A percentile compares a stretch with the other conserved stretches of the same genome.
phyloP scores from a whole-genome alignment of 306 rosid species.

The Sechiopsis laciniata region DNA sequence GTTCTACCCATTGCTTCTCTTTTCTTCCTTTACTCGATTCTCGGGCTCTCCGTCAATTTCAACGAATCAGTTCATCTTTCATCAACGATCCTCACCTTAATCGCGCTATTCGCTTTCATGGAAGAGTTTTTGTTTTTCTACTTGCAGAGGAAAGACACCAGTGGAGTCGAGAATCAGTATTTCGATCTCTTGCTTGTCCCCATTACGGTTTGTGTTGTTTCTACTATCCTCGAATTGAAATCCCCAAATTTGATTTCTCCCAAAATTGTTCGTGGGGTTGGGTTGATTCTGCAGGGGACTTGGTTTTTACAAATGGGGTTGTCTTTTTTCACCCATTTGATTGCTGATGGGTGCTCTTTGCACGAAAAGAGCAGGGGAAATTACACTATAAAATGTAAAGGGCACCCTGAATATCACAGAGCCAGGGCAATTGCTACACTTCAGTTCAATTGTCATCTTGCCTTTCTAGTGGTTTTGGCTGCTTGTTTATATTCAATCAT shows the following conservation, averaged over 20 bases:
- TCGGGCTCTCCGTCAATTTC: conserved; percentile 32
- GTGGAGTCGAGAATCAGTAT: conserved; percentile 68
- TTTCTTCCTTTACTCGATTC: conserved; percentile 52
- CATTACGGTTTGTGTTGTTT: conserved; percentile 43
- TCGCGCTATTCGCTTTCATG: conserved; percentile 53
- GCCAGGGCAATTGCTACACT: conserved; percentile 91
- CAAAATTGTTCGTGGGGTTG: conserved; percentile 58
- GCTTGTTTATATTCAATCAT: conserved; percentile 39
- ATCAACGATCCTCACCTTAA: conserved; percentile 29
- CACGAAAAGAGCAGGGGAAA: conserved; percentile 63
- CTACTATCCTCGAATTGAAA: conserved; percentile 40
- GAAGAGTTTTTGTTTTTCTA: conserved; percentile 70
- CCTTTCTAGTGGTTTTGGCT: conserved; percentile 42
- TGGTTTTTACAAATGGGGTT: conserved; percentile 83
- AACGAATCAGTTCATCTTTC: conserved; percentile 32
- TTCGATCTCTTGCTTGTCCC: conserved; percentile 69
- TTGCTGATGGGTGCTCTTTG: conserved; percentile 57
- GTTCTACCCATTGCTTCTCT: conserved; percentile 39
- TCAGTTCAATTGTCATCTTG: conserved; percentile 91
- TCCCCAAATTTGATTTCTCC: conserved; percentile 37
- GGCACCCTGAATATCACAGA: conserved; percentile 64
- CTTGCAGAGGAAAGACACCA: conserved; percentile 63
- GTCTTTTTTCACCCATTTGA: conserved; percentile 49
- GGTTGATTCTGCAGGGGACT: conserved; percentile 59
- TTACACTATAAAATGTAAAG: conserved; percentile 62